Base-by-base conservation (phyloP, 2,329 filamentous ascomycete species). In the Pseudogymnoascus sp. region DNA sequence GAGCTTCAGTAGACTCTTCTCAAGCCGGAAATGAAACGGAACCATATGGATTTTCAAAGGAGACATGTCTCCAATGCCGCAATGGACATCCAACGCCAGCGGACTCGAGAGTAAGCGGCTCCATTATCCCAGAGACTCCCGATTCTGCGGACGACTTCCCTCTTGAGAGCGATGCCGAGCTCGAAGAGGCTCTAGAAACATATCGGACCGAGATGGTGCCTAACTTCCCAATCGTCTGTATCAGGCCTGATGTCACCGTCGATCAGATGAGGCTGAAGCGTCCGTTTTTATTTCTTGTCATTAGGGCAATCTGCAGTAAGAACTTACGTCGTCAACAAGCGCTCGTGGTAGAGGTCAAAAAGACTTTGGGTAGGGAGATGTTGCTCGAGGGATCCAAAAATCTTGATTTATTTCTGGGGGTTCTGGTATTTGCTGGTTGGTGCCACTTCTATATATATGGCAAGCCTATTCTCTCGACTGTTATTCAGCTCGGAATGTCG, bases 181-280 rank as follows among this genome's bases (percentile, higher is more conserved):
- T 63, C n/a, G 62, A 63, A 50, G 33, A 63, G 37, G 41, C 24
- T 21, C 41, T 63, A 2, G 59, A 61, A 17, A 44, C 35, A 6
- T 63, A 61, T 37, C 59, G 62, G 44, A 58, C 44, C 21, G 44
- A 44, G 37, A 61, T 63, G 59, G 59, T 63, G n/a, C 59, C 59
- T 1, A 44, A 63, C 47, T 58, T 63, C 17, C 62, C 62, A 3
- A 41, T 63, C n/a, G 59, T 61, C n/a, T 63, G 59, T 39, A 44
- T 63, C 9, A 33, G 24, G 15, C 33, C 59, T 15, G 47, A 33
- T 7, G 26, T 54, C 2, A 54, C 47, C 5, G 47, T 54, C 5
- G 47, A 33, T 11, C 26, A 17, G 26, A 54, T 54, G 47, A 54
- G 29, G 10, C 33, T 31, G 9, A 7, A 33, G 13, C 47, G 47